phyloP scores from a whole-genome alignment of 1,284 basidiomycete species.

The Ustilago crameri region DNA sequence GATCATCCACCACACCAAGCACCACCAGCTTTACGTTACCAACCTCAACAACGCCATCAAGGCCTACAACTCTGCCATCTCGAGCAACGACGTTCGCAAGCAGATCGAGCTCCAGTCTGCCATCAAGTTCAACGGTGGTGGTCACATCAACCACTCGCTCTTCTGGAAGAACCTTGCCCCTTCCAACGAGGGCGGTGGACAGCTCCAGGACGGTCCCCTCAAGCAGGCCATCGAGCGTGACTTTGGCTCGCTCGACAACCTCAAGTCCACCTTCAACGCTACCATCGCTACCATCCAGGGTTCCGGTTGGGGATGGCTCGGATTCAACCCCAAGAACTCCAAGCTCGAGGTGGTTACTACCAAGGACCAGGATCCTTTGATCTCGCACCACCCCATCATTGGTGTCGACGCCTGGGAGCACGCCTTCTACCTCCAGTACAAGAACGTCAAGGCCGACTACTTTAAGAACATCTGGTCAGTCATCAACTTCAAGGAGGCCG shows the following conservation, averaged over 20 bases:
- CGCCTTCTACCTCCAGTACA: constrained; percentile 70
- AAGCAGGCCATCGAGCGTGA: constrained; percentile 83
- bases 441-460: constrained; percentile 64
- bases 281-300: constrained; percentile 94
- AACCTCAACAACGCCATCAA: constrained; percentile 79
- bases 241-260: constrained; percentile 83
- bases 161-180: constrained; percentile 91
- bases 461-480: constrained; percentile 68
- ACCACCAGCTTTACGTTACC: constrained; percentile 75
- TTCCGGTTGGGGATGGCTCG: constrained; percentile 96
- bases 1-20: constrained; percentile 89
- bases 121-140: constrained; percentile 91
- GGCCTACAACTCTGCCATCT: constrained; percentile 75
- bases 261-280: constrained; percentile 84
- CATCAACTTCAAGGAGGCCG: constrained; percentile 68
- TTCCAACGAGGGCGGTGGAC: constrained; percentile 70
- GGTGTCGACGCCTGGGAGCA: constrained; percentile 98
- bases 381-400: constrained; percentile 86
- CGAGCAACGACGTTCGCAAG: constrained; percentile 77
- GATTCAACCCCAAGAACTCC: constrained; percentile 68
- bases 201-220: constrained; percentile 77
- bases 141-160: constrained; percentile 83
- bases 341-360: constrained; percentile 85
- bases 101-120: constrained; percentile 85
- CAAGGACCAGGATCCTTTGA: constrained; percentile 94